A percentile compares a stretch with the other conserved stretches of the same genome.
These are phyloP conservation scores for Cyberlindnera americana DNA, from an alignment of 805 yeast species.

Conservation along the genomic window DNA sequence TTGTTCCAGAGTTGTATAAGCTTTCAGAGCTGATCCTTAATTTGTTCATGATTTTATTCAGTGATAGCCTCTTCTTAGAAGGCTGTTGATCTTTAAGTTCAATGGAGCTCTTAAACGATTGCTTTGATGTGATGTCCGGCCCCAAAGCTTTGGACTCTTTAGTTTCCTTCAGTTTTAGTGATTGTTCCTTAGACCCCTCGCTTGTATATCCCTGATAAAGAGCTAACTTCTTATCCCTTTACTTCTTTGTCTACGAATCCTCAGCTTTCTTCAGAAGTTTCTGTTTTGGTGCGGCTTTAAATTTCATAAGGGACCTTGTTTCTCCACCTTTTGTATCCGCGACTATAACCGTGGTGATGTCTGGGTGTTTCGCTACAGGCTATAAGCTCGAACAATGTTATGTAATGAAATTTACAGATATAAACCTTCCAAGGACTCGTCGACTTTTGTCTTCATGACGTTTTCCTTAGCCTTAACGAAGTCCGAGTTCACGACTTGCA, in stretches of 20 bases:
- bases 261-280: too few species aligned
- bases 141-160: too few species aligned
- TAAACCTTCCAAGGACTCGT: constrained; percentile 91
- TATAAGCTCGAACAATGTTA: neutral
- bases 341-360: too few species aligned
- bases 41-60: constrained; percentile 9
- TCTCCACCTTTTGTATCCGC: too few species aligned
- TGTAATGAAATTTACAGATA: constrained; percentile 49
- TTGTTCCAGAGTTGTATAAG: neutral
- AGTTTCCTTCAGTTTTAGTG: too few species aligned
- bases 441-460: constrained; percentile 93
- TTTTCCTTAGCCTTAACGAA: constrained; percentile 92
- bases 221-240: too few species aligned
- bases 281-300: too few species aligned
- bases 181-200: too few species aligned
- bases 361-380: neutral
- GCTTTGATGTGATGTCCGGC: neutral
- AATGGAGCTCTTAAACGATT: neutral
- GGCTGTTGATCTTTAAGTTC: neutral
- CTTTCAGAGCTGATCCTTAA: constrained; percentile 6
- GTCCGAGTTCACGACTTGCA: constrained; percentile 95
- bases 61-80: constrained; percentile 7
- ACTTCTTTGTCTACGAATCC: too few species aligned
- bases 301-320: too few species aligned
- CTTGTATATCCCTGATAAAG: too few species aligned